Evolutionary conservation across 2,329 filamentous ascomycete genomes (phyloP).

Genomic region (Arthrobotrys conoides): DNA sequence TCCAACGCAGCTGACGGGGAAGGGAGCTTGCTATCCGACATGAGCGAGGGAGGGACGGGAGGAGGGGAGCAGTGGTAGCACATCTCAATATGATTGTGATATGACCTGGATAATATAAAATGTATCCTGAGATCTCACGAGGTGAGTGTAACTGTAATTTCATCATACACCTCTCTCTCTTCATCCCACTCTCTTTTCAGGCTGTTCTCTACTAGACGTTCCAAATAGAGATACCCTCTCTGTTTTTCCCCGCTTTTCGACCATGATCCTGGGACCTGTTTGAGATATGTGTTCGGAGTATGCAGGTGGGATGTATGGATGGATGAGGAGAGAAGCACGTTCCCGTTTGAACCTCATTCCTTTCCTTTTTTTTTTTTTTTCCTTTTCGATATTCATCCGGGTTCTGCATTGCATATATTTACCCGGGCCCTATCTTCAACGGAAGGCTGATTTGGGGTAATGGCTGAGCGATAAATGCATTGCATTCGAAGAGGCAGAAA

Average conservation of each 20-base stretch:
- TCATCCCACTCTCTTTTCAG: constrained; percentile 8
- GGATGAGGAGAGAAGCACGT: constrained; percentile 48
- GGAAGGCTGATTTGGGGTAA: constrained; percentile 20
- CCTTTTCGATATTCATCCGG: constrained; percentile 52
- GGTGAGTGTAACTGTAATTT: constrained; percentile 12
- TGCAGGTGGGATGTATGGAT: constrained; percentile 49
- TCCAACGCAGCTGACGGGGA: constrained; percentile 55
- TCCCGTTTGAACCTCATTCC: constrained; percentile 26
- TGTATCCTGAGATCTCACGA: constrained; percentile 15
- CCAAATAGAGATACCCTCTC: constrained; percentile 26
- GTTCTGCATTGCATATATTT: constrained; percentile 42
- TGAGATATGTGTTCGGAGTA: constrained; percentile 56
- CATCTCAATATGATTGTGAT: constrained; percentile 25
- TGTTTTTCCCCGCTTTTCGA: constrained; percentile 55
- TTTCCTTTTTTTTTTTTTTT: neutral
- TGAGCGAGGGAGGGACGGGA: constrained; percentile 6
- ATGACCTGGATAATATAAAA: constrained; percentile 5
- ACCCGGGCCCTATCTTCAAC: constrained; percentile 42
- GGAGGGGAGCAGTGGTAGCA: constrained; percentile 19
- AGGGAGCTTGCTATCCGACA: constrained; percentile 50
- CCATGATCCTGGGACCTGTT: constrained; percentile 50
- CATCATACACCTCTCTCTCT: constrained; percentile 5
- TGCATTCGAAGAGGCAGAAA: neutral
- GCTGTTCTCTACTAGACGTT: constrained; percentile 22
- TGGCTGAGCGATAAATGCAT: constrained; percentile 48